Conservation (phyloP, 1,284 basidiomycete genomes). For the Apiotrichum akiyoshidainum region DNA sequence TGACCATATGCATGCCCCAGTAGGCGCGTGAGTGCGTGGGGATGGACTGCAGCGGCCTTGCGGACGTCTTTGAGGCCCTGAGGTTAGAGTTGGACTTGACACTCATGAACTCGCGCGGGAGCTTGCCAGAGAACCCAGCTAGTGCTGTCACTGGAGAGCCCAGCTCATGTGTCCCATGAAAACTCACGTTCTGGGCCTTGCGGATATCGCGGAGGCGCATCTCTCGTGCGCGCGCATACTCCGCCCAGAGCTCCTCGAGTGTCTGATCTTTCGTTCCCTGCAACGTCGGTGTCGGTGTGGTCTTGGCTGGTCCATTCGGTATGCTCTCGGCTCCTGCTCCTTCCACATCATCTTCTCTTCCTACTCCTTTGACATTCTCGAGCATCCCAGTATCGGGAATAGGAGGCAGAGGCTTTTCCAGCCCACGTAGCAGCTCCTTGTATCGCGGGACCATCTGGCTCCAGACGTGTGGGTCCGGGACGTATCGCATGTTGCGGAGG, state of each 20-base stretch:
- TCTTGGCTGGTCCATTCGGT: too few species aligned
- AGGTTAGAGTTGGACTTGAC: neutral
- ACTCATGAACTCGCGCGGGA: too few species aligned
- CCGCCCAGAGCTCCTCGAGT: neutral
- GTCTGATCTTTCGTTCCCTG: neutral
- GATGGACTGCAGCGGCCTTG: conserved; percentile 40
- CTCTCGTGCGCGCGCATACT: neutral
- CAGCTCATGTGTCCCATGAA: neutral
- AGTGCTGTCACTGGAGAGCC: too few species aligned
- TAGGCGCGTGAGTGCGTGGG: conserved; percentile 37
- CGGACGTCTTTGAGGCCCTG: conserved; percentile 30
- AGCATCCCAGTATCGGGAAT: neutral
- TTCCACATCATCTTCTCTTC: neutral
- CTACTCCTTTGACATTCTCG: neutral
- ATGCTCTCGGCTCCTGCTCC: neutral
- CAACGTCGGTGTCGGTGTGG: neutral
- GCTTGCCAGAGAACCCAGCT: too few species aligned
- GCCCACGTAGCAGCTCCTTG: conserved; percentile 2
- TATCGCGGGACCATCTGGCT: conserved; percentile 25
- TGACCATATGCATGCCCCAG: neutral
- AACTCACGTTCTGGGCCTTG: neutral
- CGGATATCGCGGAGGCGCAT: neutral
- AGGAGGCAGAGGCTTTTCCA: neutral
- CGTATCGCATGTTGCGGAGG: conserved; percentile 31
- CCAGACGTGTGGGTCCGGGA: conserved; percentile 47